Evolutionary conservation across 176 grass and related monocot genomes (phyloP), one percentile per base, ranked within the genome.

Genomic region (Poa annua): DNA sequence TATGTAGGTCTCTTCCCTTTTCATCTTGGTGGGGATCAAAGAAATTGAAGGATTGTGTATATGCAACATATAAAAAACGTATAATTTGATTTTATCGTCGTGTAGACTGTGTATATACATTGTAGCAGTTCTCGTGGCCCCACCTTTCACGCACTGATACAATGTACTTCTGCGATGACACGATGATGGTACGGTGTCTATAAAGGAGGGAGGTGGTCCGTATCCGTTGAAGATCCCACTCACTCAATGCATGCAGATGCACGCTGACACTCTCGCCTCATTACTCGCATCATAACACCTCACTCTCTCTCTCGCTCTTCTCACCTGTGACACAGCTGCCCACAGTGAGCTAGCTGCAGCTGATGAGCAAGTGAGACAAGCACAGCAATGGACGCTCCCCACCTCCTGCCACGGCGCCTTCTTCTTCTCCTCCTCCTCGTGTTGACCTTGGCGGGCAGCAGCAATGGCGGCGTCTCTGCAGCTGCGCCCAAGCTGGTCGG

Each of bases 181-280:
- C 24, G 57, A 11, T 11, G 21, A 59, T 3, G 57, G 59, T 55
- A 50, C 36, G 68, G 76, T 41, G 69, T 17, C 77, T 80, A 69
- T 75, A 81, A 69, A 77, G 61, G 17, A 35, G 74, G 35, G 5
- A 80, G 80, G 80, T 26, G 22, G 11, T 59, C 8, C 50, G 8
- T 26, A 69, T 42, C 32, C 39, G 17, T 55, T 76, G 77, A 74
- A 63, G 71, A 77, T 55, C 63, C 24, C 69, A 4, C 69, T 48
- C 71, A 89, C 72, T 89, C 44, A 48, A 45, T 81, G 71, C 77
- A 47, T 52, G 82, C 80, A 54, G 44, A 20, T 20, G 62, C 24
- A 29, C 62, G 33, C 86, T 65, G 80, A 82, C 75, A 67, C 87
- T 70, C 87, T 75, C 59, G n/a, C 50, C 82, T 69, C 83, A 85